A percentile compares a stretch with the other conserved stretches of the same genome.
phyloP scores from a whole-genome alignment of 768 basidiomycete species.

The Suillus cothurnatus region DNA sequence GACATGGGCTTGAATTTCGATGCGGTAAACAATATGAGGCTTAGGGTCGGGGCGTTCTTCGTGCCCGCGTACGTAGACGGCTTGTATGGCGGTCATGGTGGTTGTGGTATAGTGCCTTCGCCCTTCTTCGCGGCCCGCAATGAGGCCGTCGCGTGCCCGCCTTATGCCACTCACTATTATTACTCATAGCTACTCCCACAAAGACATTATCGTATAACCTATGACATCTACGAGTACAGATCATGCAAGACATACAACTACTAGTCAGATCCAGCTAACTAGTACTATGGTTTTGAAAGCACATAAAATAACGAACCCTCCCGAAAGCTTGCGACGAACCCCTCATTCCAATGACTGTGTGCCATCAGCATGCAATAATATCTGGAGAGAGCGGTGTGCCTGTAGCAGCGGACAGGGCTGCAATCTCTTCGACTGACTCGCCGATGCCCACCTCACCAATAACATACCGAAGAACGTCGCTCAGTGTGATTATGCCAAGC shows the following conservation, averaged over 20 bases:
- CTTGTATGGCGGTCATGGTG: constrained; percentile 74
- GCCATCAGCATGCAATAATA: constrained; percentile 17
- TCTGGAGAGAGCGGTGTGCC: constrained; percentile 22
- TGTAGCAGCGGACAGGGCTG: constrained; percentile 5
- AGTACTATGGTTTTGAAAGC: neutral
- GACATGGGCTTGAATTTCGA: constrained; percentile 85
- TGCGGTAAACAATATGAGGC: constrained; percentile 79
- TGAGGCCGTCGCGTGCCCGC: neutral
- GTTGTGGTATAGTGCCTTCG: constrained; percentile 7
- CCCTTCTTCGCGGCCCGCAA: neutral
- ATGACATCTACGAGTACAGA: constrained; percentile 8
- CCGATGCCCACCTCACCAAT: constrained; percentile 65
- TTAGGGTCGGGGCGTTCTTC: constrained; percentile 73
- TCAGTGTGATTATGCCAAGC: constrained; percentile 84
- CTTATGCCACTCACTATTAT: neutral
- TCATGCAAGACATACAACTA: constrained; percentile 11
- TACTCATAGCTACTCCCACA: neutral
- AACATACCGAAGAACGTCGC: constrained; percentile 85
- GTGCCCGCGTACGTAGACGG: constrained; percentile 66
- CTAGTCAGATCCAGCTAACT: constrained; percentile 8
- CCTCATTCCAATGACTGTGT: neutral
- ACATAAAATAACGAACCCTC: constrained; percentile 5
- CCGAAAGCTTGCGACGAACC: neutral
- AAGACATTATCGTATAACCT: constrained; percentile 7
- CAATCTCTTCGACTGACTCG: constrained; percentile 38